Percentiles rank a stretch among this genome's conserved stretches.
Evolutionary conservation across 345 rosid genomes (phyloP).

Genomic region (Sapria himalayana): DNA sequence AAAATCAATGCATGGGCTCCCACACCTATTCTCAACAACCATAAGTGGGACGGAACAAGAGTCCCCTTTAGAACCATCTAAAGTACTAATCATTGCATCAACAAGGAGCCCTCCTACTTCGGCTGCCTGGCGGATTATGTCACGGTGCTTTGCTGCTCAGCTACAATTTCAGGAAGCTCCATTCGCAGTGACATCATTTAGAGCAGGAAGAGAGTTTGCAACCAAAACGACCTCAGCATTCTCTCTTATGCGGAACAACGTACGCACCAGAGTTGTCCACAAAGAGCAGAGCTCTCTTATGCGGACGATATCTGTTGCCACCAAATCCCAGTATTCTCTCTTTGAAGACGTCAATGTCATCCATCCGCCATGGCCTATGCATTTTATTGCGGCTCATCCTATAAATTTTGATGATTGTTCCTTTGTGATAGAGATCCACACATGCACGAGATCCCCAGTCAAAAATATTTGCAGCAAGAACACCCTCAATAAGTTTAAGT

Average conservation of each 20-base stretch:
- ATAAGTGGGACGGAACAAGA: constrained; percentile 61
- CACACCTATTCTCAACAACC: constrained; percentile 99
- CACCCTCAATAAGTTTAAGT: constrained; percentile 84
- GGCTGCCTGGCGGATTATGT: constrained; percentile 86
- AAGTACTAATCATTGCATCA: constrained; percentile 60
- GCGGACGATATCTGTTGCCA: constrained; percentile 39
- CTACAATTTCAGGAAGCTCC: constrained; percentile 95
- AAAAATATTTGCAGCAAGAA: constrained; percentile 93
- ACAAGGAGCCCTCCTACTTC: constrained; percentile 89
- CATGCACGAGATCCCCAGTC: constrained; percentile 99
- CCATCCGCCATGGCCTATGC: constrained; percentile 99
- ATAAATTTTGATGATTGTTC: constrained; percentile 92
- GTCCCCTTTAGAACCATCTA: constrained; percentile 40
- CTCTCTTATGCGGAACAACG: constrained; percentile 48
- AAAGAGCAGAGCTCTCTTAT: constrained; percentile 87
- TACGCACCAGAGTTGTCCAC: constrained; percentile 98
- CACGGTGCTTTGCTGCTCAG: constrained; percentile 98
- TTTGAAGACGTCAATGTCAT: constrained; percentile 79
- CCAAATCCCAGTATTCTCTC: constrained; percentile 67
- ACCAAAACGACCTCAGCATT: constrained; percentile 75
- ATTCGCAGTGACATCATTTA: constrained; percentile 88
- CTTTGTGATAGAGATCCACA: constrained; percentile 94
- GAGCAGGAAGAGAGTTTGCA: constrained; percentile 93
- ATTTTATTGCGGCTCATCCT: constrained; percentile 97
- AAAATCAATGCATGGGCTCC: constrained; percentile 94